Percentiles rank a stretch among this genome's conserved stretches.
Conservation (phyloP, 2,329 filamentous ascomycete genomes). For the Massarina eburnea region DNA sequence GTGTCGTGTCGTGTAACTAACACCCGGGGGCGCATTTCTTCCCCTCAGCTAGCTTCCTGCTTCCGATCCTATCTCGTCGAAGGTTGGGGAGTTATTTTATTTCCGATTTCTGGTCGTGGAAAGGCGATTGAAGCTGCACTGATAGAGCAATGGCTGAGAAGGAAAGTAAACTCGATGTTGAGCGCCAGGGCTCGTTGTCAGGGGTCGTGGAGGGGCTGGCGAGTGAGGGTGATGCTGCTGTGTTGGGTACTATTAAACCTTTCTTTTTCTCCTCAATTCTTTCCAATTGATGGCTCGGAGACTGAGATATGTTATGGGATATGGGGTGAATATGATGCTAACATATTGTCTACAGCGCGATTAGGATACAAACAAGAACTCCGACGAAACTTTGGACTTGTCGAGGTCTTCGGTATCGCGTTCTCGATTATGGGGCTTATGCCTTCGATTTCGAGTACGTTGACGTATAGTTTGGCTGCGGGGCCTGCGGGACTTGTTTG, state of each 20-base stretch:
- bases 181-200: conserved; percentile 14
- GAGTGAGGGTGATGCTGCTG: conserved; percentile 44
- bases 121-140: too few species aligned
- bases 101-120: too few species aligned
- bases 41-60: too few species aligned
- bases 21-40: too few species aligned
- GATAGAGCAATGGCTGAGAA: conserved; percentile 9
- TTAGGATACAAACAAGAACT: conserved; percentile 61
- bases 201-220: conserved; percentile 28
- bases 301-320: too few species aligned
- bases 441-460: conserved; percentile 62
- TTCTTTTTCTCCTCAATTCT: not conserved
- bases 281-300: not conserved
- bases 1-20: too few species aligned
- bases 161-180: conserved; percentile 9
- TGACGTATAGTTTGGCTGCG: conserved; percentile 61
- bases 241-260: conserved; percentile 34
- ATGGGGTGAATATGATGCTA: not conserved
- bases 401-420: conserved; percentile 61
- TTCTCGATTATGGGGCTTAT: conserved; percentile 60
- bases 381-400: conserved; percentile 61
- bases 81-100: too few species aligned
- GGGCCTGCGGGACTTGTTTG: conserved; percentile 65
- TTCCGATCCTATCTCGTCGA: too few species aligned
- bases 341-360: conserved; percentile 13